Evolutionary conservation across 2,329 filamentous ascomycete genomes (phyloP), one percentile per base, ranked within the genome.

Genomic region (Penicillium sp.): DNA sequence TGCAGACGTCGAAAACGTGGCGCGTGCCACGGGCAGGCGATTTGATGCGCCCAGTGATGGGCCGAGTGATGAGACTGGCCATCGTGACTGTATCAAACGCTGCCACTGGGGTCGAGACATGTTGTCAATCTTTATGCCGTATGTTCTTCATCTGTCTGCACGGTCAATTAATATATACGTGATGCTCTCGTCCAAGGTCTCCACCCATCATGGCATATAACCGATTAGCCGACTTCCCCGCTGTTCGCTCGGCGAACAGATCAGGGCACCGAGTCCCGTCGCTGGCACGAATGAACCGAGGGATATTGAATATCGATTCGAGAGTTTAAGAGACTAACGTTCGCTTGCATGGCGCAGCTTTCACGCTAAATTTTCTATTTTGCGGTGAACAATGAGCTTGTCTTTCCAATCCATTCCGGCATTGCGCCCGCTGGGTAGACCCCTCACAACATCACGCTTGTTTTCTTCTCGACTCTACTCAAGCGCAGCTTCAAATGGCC

Each of bases 171-270:
- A 53, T 49, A 53, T 41, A 43, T 53, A 38, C 17, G 20, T 4
- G n/a, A 59, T 54, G 57, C 31, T 43, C 47, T 22, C 38, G 47
- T 49, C 28, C 34, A 12, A 17, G 17, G 4, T 37, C 38, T 4
- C 39, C 41, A 35, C 34, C 15, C 6, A 25, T 6, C 39, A 43
- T 5, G n/a, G 4, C 60, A 61, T 60, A 57, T 53, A 65, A 54
- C 63, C 64, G 63, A 66, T 42, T 65, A 50, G 58, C 25, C 17
- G 53, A 57, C 72, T 69, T 42, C 42, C 1, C 95, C 86, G 0
- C 90, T 90, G 12, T 89, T 89, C 34, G 81, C 0, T 90, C 89
- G 8, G 91, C 91, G 90, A 95, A 15, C 35, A 10, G 20, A 20
- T n/a, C 10, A 20, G 11, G 48, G 37, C n/a, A 6, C 37, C 49